A percentile compares a stretch with the other conserved stretches of the same genome.
Conservation (phyloP, 2,329 filamentous ascomycete species). For the Salinomyces thailandicus region DNA sequence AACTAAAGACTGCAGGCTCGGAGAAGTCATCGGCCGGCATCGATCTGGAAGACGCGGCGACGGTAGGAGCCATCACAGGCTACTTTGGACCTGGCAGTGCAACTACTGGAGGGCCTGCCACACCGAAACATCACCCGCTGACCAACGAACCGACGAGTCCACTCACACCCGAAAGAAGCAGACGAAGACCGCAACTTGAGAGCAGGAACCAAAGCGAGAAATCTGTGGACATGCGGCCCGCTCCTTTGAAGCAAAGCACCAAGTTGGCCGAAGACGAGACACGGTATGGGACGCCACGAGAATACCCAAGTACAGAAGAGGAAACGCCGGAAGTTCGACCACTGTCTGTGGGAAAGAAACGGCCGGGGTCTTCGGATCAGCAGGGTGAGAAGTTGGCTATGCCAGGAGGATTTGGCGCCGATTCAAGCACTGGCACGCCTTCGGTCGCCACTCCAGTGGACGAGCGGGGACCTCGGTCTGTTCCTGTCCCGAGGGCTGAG, state of each 20-base stretch:
- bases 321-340: slow-evolving; percentile 1
- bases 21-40: slow-evolving; percentile 15
- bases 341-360: slow-evolving; percentile 4
- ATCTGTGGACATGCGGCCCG: slow-evolving; percentile 21
- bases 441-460: slow-evolving; percentile 12
- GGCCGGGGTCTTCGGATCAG: neutral
- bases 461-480: slow-evolving; percentile 12
- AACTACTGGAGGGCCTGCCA: neutral
- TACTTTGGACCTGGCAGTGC: slow-evolving; percentile 17
- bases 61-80: slow-evolving; percentile 16
- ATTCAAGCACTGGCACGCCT: slow-evolving; percentile 1
- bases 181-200: slow-evolving; percentile 10
- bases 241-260: slow-evolving; percentile 16
- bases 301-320: neutral
- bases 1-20: slow-evolving; percentile 9
- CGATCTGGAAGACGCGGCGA: slow-evolving; percentile 15
- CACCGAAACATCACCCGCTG: neutral
- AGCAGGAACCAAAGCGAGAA: slow-evolving; percentile 8
- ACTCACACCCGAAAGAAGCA: slow-evolving; percentile 17
- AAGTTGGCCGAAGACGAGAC: slow-evolving; percentile 4
- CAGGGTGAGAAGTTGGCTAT: slow-evolving; percentile 2
- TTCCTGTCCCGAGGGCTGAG: neutral
- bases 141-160: slow-evolving; percentile 9
- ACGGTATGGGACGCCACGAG: slow-evolving; percentile 6
- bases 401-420: slow-evolving; percentile 4